Conservation (phyloP, 495 filamentous ascomycete species). For the Neurospora pannonica region DNA sequence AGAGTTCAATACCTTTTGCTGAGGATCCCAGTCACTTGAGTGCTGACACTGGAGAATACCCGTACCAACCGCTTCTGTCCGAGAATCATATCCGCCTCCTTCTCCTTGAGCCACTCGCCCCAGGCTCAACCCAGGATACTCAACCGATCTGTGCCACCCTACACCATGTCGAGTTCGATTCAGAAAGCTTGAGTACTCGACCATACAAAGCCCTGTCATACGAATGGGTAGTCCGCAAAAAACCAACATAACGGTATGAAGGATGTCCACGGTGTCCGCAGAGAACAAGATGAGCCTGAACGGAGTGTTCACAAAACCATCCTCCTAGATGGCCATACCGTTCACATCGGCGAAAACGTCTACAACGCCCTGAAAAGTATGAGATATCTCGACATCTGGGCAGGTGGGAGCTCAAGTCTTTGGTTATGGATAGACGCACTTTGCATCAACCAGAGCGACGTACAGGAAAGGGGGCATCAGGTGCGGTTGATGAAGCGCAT, state of each 20-base stretch:
- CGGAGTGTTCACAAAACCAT: too few species aligned
- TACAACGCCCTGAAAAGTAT: not conserved
- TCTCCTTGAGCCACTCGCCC: not conserved
- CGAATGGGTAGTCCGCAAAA: not conserved
- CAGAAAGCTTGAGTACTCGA: not conserved
- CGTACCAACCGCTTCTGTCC: not conserved
- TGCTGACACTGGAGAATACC: not conserved
- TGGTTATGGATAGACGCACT: not conserved
- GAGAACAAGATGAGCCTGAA: too few species aligned
- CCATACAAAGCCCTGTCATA: not conserved
- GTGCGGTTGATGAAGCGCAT: not conserved
- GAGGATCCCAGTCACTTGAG: not conserved
- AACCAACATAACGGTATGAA: too few species aligned
- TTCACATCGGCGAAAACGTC: not conserved
- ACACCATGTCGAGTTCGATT: not conserved
- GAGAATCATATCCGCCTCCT: not conserved
- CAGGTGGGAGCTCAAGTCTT: not conserved
- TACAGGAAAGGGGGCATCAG: not conserved
- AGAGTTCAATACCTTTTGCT: too few species aligned
- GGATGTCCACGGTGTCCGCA: too few species aligned
- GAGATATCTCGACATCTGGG: not conserved
- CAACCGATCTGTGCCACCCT: not conserved
- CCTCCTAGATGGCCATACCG: not conserved
- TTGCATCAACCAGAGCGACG: conserved; percentile 1
- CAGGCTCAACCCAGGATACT: rapidly evolving